phyloP scores from a whole-genome alignment of 2,329 filamentous ascomycete genomes.

The Diaporthe ilicicola region DNA sequence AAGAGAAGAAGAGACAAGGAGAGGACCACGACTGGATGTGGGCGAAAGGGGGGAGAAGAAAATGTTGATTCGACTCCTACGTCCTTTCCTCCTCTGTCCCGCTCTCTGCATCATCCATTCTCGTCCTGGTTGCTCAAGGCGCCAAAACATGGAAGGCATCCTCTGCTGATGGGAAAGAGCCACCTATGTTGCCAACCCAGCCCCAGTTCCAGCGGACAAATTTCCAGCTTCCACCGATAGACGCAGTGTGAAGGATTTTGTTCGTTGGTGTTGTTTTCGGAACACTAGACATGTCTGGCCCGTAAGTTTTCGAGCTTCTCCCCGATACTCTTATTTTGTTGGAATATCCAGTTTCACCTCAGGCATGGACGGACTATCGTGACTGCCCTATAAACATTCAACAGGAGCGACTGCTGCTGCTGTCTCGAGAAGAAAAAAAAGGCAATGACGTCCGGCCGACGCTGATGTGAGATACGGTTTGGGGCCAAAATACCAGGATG shows the following conservation, averaged over 20 bases:
- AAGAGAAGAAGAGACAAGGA: not conserved
- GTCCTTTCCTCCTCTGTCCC: not conserved
- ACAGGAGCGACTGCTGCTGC: not conserved
- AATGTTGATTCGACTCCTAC: slow-evolving; percentile 6
- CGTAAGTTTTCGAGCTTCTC: not conserved
- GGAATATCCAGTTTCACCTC: not conserved
- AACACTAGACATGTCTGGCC: not conserved
- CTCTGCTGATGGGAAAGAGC: not conserved
- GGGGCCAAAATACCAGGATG: not conserved
- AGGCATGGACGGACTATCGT: not conserved
- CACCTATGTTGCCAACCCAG: not conserved
- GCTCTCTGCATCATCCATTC: not conserved
- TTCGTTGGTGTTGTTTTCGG: no score
- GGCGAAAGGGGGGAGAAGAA: slow-evolving; percentile 4
- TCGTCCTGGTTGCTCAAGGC: not conserved
- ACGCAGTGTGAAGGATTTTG: not conserved
- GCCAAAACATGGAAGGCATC: not conserved
- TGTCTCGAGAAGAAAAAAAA: no score
- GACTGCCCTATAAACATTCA: not conserved
- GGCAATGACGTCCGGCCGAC: not conserved
- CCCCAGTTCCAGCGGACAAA: not conserved
- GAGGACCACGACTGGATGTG: not conserved
- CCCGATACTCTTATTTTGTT: not conserved
- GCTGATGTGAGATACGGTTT: no score
- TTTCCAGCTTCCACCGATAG: not conserved